A percentile compares a stretch with the other conserved stretches of the same genome.
phyloP scores from a whole-genome alignment of 257 asterid genomes.

The Paulownia fortunei region DNA sequence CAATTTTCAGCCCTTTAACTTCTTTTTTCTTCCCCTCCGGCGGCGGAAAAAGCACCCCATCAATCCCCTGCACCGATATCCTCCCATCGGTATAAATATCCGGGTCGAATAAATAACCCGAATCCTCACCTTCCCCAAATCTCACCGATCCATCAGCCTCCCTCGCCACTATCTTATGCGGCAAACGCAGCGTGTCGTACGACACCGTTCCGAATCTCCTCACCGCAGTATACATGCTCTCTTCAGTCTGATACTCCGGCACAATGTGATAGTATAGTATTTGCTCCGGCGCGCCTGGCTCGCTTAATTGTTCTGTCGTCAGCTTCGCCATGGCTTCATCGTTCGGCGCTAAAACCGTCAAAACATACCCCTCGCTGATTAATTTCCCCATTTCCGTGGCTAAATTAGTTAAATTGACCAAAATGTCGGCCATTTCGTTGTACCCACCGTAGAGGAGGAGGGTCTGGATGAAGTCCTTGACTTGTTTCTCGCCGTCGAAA shows the following conservation, averaged over 20 bases:
- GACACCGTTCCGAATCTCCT: conserved; percentile 58
- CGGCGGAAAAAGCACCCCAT: conserved; percentile 56
- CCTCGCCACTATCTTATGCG: conserved; percentile 54
- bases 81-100: conserved; percentile 72
- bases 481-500: conserved; percentile 64
- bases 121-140: conserved; percentile 52
- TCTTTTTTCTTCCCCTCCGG: conserved; percentile 37
- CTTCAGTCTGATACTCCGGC: conserved; percentile 72
- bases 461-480: conserved; percentile 62
- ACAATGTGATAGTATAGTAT: conserved; percentile 58
- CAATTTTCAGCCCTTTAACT: conserved; percentile 32
- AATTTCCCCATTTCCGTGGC: conserved; percentile 67
- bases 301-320: conserved; percentile 54
- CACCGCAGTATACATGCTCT: conserved; percentile 71
- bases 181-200: conserved; percentile 58
- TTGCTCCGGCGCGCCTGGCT: conserved; percentile 69
- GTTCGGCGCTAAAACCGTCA: conserved; percentile 61
- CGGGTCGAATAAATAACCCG: conserved; percentile 66
- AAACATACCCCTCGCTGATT: conserved; percentile 61
- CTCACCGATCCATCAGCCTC: conserved; percentile 73
- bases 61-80: conserved; percentile 71
- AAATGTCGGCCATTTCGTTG: conserved; percentile 65
- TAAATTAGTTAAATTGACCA: conserved; percentile 56
- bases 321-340: conserved; percentile 72
- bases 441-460: conserved; percentile 61